Conservation (phyloP, 768 basidiomycete species). For the Tylopilus rubrobrunneus region DNA sequence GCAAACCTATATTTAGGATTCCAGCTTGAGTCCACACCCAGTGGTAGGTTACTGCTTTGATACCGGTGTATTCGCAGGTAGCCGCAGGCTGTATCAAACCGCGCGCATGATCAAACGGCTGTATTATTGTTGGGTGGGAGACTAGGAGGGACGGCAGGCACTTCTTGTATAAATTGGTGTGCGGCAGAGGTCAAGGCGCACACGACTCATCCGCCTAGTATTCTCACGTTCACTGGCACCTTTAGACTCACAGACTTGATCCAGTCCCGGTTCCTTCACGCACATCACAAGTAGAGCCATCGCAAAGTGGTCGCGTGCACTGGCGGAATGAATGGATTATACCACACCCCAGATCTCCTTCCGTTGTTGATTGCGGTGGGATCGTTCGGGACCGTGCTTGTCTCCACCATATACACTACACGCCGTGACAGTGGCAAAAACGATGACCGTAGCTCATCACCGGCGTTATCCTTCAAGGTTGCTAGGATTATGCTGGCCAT, state of each 20-base stretch:
- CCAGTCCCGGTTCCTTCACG: no score
- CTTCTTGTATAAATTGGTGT: no score
- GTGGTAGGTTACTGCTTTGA: no score
- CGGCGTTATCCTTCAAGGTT: no score
- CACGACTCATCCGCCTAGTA: no score
- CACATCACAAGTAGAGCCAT: no score
- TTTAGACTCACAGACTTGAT: no score
- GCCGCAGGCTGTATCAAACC: not conserved
- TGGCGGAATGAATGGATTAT: not conserved
- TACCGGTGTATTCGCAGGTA: no score
- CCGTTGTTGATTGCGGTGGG: not conserved
- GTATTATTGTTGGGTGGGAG: not conserved
- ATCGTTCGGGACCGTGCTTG: constrained; percentile 1
- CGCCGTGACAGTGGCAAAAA: not conserved
- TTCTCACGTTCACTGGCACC: no score
- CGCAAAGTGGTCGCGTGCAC: not conserved
- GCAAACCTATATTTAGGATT: not conserved
- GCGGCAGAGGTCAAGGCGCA: not conserved
- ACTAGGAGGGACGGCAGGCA: not conserved
- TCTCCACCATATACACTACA: not conserved
- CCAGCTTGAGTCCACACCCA: no score
- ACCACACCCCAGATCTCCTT: not conserved
- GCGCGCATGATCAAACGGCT: not conserved
- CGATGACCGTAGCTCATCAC: no score
- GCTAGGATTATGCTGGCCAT: no score